Evolutionary conservation across 495 filamentous ascomycete genomes (phyloP).

Genomic region (Penicillium arizonense): DNA sequence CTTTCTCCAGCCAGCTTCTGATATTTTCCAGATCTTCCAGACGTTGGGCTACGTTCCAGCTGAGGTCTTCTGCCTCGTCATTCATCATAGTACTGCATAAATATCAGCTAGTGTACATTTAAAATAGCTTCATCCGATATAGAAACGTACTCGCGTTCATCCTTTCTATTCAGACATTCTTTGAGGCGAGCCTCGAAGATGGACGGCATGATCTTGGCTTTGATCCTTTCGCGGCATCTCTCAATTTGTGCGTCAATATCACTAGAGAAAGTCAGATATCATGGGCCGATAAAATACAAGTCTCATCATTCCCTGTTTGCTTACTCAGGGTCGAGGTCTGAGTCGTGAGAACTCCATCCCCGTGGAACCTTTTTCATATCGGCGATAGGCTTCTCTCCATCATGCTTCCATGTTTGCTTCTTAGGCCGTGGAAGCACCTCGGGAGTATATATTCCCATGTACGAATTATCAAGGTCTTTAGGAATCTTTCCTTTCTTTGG

Average conservation of each 20-base stretch:
- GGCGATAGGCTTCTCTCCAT: neutral
- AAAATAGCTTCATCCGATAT: too few species aligned
- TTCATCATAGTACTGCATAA: neutral
- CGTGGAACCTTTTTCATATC: neutral
- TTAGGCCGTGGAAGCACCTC: too few species aligned
- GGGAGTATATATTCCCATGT: too few species aligned
- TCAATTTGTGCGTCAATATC: constrained; percentile 4
- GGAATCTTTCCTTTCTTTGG: too few species aligned
- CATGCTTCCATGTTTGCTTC: neutral
- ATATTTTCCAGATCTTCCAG: neutral
- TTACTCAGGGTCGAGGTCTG: constrained; percentile 1
- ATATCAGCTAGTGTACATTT: too few species aligned
- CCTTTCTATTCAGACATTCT: neutral
- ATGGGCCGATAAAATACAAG: too few species aligned
- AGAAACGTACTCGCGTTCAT: neutral
- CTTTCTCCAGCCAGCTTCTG: neutral
- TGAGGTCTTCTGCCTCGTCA: neutral
- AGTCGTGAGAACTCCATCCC: neutral
- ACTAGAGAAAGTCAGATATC: neutral
- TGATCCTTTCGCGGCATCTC: constrained; percentile 3
- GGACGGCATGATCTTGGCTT: constrained; percentile 2
- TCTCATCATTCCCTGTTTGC: neutral
- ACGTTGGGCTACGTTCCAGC: neutral
- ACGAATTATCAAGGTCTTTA: too few species aligned
- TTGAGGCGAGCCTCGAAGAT: neutral